Conservation (phyloP, 1,284 basidiomycete species). For the Melampsora americana region DNA sequence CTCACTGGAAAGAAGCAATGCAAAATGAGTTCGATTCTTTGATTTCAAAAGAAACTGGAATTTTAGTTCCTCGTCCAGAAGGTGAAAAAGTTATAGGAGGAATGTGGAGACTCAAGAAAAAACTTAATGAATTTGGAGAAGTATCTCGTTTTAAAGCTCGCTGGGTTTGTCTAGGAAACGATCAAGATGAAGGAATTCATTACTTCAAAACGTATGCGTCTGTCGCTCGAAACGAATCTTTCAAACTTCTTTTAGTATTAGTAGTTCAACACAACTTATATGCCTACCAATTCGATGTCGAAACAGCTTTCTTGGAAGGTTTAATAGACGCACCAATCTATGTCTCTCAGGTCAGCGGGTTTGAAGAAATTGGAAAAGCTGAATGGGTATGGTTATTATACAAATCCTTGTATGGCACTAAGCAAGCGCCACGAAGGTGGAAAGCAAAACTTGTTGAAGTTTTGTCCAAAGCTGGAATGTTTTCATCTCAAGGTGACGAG, state of each 20-base stretch:
- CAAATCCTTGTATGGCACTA: no score
- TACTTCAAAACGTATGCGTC: no score
- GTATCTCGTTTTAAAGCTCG: no score
- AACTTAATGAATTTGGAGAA: no score
- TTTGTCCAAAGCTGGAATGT: not conserved
- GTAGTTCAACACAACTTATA: not conserved
- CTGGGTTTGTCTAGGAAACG: no score
- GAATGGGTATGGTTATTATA: no score
- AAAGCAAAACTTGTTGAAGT: not conserved
- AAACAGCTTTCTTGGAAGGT: constrained; percentile 1
- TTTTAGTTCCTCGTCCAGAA: not conserved
- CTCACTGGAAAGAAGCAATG: no score
- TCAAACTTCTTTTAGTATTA: not conserved
- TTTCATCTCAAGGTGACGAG: not conserved
- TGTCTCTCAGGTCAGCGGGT: no score
- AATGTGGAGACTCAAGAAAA: no score
- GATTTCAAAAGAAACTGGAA: not conserved
- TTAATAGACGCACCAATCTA: not conserved
- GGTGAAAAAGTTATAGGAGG: not conserved
- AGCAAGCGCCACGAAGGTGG: not conserved
- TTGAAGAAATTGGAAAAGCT: no score
- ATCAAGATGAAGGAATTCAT: no score
- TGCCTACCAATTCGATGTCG: not conserved
- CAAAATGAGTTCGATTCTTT: not conserved
- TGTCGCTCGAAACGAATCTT: no score